Conservation (phyloP, 225 moss, liverwort and hornwort genomes). For the Marchantia paleacea region DNA sequence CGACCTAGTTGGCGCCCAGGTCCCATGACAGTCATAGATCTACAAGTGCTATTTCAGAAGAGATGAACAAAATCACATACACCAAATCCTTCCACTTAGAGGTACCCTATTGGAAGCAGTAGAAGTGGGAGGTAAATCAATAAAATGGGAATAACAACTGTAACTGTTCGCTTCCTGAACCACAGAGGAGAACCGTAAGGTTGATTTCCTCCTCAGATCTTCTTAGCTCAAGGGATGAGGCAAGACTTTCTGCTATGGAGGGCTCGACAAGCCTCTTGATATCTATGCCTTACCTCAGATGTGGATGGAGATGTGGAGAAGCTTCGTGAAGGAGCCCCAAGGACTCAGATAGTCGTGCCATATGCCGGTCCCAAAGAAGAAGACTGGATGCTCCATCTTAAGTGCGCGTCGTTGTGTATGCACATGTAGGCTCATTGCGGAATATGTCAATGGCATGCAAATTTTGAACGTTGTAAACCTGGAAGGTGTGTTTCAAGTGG, state of each 20-base stretch:
- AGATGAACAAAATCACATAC: no score
- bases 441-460: no score
- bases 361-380: constrained; percentile 66
- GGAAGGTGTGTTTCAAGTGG: no score
- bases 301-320: constrained; percentile 59
- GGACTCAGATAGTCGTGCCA: constrained; percentile 65
- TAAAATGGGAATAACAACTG: not conserved
- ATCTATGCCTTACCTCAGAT: constrained; percentile 11
- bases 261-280: constrained; percentile 29
- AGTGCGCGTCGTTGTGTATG: constrained; percentile 77
- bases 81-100: no score
- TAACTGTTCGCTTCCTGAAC: not conserved
- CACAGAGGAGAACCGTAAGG: constrained; percentile 55
- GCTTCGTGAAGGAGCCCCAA: constrained; percentile 53
- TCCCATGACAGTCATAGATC: constrained; percentile 72
- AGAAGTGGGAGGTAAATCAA: not conserved
- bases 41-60: no score
- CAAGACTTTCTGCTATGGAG: constrained; percentile 52
- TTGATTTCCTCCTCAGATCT: constrained; percentile 63
- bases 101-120: no score
- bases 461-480: no score
- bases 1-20: constrained; percentile 61
- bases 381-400: constrained; percentile 45
- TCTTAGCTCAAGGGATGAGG: constrained; percentile 48
- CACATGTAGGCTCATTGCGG: no score